These are phyloP conservation scores for Barnettozyma vustinii DNA, from an alignment of 805 yeast species.

Conservation along the genomic window DNA sequence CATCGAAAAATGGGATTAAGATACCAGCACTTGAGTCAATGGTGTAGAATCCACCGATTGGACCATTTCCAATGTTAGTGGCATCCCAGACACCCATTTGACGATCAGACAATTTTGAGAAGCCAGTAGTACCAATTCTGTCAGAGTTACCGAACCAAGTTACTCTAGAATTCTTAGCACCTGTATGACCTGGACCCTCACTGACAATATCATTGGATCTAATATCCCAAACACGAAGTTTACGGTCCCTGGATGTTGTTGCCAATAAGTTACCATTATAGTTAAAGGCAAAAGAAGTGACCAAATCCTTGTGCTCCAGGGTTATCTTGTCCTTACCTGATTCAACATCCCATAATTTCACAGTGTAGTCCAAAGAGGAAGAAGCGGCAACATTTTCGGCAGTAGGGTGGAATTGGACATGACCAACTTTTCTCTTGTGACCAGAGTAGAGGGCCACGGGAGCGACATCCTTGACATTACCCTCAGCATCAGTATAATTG, in stretches of 20 bases:
- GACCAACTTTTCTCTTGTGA: constrained; percentile 94
- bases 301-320: constrained; percentile 81
- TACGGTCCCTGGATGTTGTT: constrained; percentile 87
- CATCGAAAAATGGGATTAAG: constrained; percentile 86
- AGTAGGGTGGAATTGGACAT: constrained; percentile 81
- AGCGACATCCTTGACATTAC: constrained; percentile 57
- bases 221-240: constrained; percentile 86
- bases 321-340: constrained; percentile 67
- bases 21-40: constrained; percentile 92
- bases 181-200: constrained; percentile 87
- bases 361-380: constrained; percentile 83
- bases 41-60: constrained; percentile 82
- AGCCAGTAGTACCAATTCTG: constrained; percentile 89
- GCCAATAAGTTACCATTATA: constrained; percentile 84
- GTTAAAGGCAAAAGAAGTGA: constrained; percentile 89
- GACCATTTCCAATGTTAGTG: constrained; percentile 65
- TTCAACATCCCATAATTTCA: constrained; percentile 86
- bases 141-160: constrained; percentile 87
- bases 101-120: constrained; percentile 87
- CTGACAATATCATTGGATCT: constrained; percentile 66
- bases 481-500: constrained; percentile 47
- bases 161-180: constrained; percentile 86
- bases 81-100: constrained; percentile 95
- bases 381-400: constrained; percentile 86
- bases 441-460: constrained; percentile 73